These are phyloP conservation scores for Allium fistulosum DNA, from an alignment of 106 monocot genomes.

Conservation along the genomic window DNA sequence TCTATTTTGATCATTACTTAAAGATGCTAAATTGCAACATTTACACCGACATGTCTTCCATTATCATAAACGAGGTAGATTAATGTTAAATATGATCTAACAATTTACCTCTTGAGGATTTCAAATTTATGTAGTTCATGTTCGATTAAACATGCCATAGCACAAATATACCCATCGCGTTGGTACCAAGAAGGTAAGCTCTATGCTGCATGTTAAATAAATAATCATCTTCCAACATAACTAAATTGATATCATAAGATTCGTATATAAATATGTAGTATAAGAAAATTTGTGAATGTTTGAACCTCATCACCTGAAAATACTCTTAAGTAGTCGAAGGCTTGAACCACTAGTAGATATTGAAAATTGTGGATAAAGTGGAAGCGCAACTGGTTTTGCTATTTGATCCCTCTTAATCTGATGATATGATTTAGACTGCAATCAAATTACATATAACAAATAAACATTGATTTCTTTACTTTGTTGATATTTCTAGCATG, in stretches of 20 bases:
- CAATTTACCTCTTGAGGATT: conserved; percentile 42
- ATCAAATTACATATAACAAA: no score
- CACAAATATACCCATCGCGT: conserved; percentile 82
- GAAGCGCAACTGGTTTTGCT: conserved; percentile 96
- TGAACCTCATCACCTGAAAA: conserved; percentile 67
- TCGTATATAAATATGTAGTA: not conserved
- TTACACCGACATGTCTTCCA: no score
- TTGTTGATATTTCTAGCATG: no score
- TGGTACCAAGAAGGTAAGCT: conserved; percentile 94
- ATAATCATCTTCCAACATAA: conserved; percentile 83
- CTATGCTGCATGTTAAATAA: conserved; percentile 91
- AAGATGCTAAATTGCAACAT: no score
- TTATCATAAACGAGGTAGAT: no score
- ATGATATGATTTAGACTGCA: no score
- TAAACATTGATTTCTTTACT: no score
- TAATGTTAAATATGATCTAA: no score
- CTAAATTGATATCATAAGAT: conserved; percentile 13
- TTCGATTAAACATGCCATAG: conserved; percentile 75
- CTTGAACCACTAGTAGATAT: conserved; percentile 99
- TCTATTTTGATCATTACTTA: no score
- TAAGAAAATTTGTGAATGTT: not conserved
- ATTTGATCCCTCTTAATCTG: conserved; percentile 95
- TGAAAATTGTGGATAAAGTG: conserved; percentile 94
- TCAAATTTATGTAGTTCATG: conserved; percentile 66
- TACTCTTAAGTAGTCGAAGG: conserved; percentile 86